phyloP scores from a whole-genome alignment of 139 green algal species.

The Chlorella sp. region DNA sequence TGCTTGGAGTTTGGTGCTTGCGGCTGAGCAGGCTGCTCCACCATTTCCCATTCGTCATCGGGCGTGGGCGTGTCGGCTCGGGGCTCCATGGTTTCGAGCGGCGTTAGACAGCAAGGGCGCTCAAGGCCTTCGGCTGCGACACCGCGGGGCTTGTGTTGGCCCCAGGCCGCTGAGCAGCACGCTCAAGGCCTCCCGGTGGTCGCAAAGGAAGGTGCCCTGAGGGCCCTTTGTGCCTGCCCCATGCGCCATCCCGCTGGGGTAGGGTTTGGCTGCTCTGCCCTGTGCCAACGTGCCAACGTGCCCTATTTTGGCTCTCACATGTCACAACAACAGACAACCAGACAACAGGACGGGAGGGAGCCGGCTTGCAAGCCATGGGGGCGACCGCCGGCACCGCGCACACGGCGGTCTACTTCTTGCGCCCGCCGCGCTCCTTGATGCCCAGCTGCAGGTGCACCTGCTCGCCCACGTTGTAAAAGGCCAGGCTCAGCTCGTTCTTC shows the following conservation, averaged over 20 bases:
- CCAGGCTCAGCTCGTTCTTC: slow-evolving; percentile 76
- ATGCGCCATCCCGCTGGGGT: neutral
- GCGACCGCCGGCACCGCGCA: neutral
- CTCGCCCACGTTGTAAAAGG: slow-evolving; percentile 84
- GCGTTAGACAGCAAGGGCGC: too few relatives aligned
- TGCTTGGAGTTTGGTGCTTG: too few relatives aligned
- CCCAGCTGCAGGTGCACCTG: slow-evolving; percentile 70
- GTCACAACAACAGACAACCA: neutral
- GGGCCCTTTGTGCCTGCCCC: neutral
- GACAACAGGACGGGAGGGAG: neutral
- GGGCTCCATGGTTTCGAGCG: too few relatives aligned
- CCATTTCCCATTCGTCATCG: too few relatives aligned
- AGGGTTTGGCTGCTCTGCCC: neutral
- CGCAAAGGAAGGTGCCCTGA: too few relatives aligned
- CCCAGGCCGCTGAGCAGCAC: too few relatives aligned
- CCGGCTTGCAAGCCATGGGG: neutral
- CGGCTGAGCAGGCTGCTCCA: too few relatives aligned
- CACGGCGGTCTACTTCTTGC: slow-evolving; percentile 61
- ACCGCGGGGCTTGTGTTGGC: too few relatives aligned
- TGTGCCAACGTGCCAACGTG: neutral
- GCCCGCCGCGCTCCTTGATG: slow-evolving; percentile 75
- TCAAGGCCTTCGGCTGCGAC: too few relatives aligned
- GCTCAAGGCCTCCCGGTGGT: too few relatives aligned
- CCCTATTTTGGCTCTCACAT: neutral
- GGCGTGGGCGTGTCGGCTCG: too few relatives aligned